Evolutionary conservation across 73 alveolate genomes (phyloP), one percentile per base, ranked within the genome.

Genomic region (Effrenium voratum): DNA sequence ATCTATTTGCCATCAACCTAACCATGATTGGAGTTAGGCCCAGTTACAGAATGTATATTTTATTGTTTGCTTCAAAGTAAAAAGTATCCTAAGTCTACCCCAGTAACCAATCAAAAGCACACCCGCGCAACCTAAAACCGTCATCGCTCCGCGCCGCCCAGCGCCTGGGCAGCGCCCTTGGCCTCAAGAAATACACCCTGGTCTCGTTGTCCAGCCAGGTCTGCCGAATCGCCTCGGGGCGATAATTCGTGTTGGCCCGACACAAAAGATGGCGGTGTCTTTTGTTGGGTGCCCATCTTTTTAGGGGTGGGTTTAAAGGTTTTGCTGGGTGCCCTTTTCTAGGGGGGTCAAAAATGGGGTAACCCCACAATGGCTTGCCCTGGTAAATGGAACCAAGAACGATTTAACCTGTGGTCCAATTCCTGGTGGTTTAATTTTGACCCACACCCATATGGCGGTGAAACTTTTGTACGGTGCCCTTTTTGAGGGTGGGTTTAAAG

Each of bases 191-290:
- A 40, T 15, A n/a, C 43, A 68, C 41, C 44, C 44, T 32, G 26
- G 80, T n/a, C 41, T 40, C 41, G 80, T 68, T 68, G 80, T 68
- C 43, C 22, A n/a, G 30, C 80, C 80, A 73, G 45, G 83, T 73
- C 41, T 73, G n/a, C 15, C 80, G 80, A 34, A 68, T 1, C 22
- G 80, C 80, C 80, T 68, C 44, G 43, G 80, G 24, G 32, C 46
- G 47, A 10, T 70, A 5, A 22, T 46, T 26, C 26, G 75, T 60
- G 75, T 30, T 6, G n/a, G n/a, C n/a, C n/a, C n/a, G n/a, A n/a
- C n/a, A n/a, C n/a, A n/a, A n/a, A n/a, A n/a, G n/a, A n/a, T 26
- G 73, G 73, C 13, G 2, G 22, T 0, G 68, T 0, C 0, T 55
- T 55, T 1, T n/a, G 15, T 59, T 59, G 73, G 0, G 73, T 15